Evolutionary conservation across 1,284 basidiomycete species (phyloP).

Genomic region (Phaffia rhodozyma): DNA sequence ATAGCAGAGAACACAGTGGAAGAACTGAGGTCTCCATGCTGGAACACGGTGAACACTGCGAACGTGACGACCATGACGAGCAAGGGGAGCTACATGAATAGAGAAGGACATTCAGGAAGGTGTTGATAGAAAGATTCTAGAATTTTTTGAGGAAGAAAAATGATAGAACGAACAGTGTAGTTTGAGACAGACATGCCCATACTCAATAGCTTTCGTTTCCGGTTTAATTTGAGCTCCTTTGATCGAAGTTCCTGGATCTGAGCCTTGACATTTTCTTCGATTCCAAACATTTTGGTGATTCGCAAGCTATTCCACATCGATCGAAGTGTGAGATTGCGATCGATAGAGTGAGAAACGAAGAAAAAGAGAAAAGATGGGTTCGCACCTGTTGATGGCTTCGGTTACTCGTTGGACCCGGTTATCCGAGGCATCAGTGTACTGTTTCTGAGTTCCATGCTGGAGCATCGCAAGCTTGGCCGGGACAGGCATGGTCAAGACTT

Average conservation of each 20-base stretch:
- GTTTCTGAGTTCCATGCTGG: conserved; percentile 17
- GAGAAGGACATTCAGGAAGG: neutral
- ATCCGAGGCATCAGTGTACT: conserved; percentile 18
- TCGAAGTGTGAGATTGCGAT: neutral
- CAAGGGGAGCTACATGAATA: neutral
- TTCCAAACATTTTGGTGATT: conserved; percentile 19
- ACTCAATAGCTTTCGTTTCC: conserved; percentile 10
- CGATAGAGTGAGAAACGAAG: neutral
- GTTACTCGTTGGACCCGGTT: conserved; percentile 11
- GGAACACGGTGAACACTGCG: conserved; percentile 3
- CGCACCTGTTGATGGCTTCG: conserved; percentile 8
- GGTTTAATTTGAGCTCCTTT: conserved; percentile 13
- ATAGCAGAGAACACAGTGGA: conserved; percentile 13
- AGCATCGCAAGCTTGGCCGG: conserved; percentile 16
- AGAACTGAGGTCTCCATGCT: conserved; percentile 2
- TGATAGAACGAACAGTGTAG: neutral
- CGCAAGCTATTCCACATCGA: neutral
- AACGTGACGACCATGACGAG: conserved; percentile 18
- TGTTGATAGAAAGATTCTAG: no score
- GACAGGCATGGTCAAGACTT: conserved; percentile 13
- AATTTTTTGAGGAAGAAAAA: neutral
- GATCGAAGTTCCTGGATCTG: conserved; percentile 1
- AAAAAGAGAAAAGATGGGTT: neutral
- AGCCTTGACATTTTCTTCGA: conserved; percentile 10
- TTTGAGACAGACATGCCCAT: conserved; percentile 12